These are phyloP conservation scores for Malassezia caprae DNA, from an alignment of 1,284 basidiomycete species.

Conservation along the genomic window DNA sequence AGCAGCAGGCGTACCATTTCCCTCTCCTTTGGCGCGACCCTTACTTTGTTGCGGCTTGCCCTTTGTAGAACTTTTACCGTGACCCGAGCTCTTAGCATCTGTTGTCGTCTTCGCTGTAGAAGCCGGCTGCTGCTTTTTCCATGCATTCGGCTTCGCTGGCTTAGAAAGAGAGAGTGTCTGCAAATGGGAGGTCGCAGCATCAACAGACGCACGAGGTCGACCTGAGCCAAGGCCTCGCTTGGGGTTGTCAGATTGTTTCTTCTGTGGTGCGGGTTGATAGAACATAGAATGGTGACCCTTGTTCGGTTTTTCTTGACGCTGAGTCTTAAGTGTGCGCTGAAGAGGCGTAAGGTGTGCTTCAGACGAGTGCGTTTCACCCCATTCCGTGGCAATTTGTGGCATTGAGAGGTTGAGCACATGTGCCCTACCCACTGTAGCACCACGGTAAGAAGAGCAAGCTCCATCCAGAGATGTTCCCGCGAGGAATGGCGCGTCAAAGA, in stretches of 20 bases:
- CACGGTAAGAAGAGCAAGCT: conserved; percentile 24
- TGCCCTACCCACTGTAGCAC: conserved; percentile 29
- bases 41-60: background rate
- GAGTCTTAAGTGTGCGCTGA: conserved; percentile 9
- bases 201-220: background rate
- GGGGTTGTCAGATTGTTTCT: background rate
- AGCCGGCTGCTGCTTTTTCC: background rate
- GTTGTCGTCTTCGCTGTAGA: background rate
- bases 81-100: background rate
- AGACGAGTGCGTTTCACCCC: background rate
- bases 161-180: conserved; percentile 7
- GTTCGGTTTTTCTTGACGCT: background rate
- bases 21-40: background rate
- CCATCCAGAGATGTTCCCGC: conserved; percentile 78
- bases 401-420: conserved; percentile 42
- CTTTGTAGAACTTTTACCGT: background rate
- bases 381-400: conserved; percentile 31
- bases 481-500: conserved; percentile 93
- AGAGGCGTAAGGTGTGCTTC: conserved; percentile 1
- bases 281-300: background rate
- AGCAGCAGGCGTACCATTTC: background rate
- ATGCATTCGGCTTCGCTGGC: background rate
- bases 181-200: conserved; percentile 6
- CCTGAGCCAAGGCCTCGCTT: background rate
- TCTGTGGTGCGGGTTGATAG: background rate